Conservation (phyloP, 1,139 yeast genomes). For the Protomyces inundatus region DNA sequence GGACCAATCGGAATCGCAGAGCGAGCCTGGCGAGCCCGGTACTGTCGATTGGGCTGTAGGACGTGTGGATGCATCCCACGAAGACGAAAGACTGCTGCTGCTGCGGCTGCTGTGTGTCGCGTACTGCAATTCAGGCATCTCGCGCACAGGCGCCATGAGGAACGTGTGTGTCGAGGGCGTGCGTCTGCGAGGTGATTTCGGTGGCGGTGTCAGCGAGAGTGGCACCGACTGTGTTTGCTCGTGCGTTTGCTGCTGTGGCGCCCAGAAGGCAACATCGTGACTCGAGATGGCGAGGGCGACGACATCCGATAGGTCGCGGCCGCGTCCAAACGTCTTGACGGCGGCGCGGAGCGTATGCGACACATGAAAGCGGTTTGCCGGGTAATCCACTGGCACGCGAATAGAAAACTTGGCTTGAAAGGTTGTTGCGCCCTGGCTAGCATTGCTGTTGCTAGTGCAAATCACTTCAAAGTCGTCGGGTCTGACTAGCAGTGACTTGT, state of each 20-base stretch:
- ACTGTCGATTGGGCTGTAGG: no score
- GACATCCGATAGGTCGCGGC: not conserved
- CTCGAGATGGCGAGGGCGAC: not conserved
- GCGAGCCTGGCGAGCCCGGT: not conserved
- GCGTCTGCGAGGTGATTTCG: not conserved
- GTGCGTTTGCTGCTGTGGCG: not conserved
- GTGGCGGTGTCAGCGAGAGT: not conserved
- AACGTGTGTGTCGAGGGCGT: no score
- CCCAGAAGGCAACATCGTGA: not conserved
- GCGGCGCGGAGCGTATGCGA: not conserved
- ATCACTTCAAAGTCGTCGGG: not conserved
- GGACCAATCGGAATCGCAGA: not conserved
- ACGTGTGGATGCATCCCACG: no score
- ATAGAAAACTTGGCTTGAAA: not conserved
- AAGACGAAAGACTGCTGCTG: no score
- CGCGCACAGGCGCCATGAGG: no score
- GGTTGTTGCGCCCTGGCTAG: no score
- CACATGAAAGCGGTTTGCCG: not conserved
- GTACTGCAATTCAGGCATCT: not conserved
- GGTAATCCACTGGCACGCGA: not conserved
- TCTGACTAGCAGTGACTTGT: not conserved
- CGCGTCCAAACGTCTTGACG: not conserved
- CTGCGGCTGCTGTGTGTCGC: no score
- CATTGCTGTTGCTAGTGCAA: no score
- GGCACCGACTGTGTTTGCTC: not conserved